Conservation (phyloP, 805 yeast species). For the Metschnikowia santaceciliae region DNA sequence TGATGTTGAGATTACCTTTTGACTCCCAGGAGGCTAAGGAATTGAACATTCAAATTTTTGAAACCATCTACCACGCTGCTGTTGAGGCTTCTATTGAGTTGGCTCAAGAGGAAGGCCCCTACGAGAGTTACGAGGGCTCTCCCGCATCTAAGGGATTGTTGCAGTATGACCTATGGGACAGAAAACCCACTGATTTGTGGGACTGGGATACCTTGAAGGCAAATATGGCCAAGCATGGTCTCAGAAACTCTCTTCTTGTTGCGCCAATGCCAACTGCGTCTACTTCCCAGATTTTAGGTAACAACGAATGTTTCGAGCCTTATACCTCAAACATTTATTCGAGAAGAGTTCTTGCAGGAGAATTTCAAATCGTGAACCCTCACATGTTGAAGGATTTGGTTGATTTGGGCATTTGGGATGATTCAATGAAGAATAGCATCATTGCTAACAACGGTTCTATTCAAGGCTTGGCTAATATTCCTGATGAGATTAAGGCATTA, state of each 20-base stretch:
- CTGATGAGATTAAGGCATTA: slow-evolving; percentile 49
- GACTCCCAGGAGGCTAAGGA: slow-evolving; percentile 55
- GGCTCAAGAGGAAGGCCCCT: slow-evolving; percentile 48
- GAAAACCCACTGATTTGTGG: slow-evolving; percentile 55
- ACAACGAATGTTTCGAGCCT: slow-evolving; percentile 62
- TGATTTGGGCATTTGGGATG: slow-evolving; percentile 56
- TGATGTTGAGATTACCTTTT: slow-evolving; percentile 53
- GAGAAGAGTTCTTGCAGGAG: slow-evolving; percentile 61
- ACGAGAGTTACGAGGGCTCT: slow-evolving; percentile 50
- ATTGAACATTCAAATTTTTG: slow-evolving; percentile 56
- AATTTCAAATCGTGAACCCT: slow-evolving; percentile 61
- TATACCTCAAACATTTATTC: slow-evolving; percentile 60
- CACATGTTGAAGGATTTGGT: slow-evolving; percentile 55
- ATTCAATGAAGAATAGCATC: slow-evolving; percentile 53
- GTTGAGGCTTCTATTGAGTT: slow-evolving; percentile 55
- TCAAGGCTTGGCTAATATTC: slow-evolving; percentile 51
- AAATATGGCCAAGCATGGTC: slow-evolving; percentile 45
- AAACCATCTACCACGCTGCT: slow-evolving; percentile 59
- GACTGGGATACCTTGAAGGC: slow-evolving; percentile 57
- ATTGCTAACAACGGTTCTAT: slow-evolving; percentile 56
- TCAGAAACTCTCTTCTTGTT: slow-evolving; percentile 56
- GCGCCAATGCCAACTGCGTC: slow-evolving; percentile 72
- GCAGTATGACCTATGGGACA: slow-evolving; percentile 56
- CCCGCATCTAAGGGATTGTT: slow-evolving; percentile 57
- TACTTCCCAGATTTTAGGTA: slow-evolving; percentile 59